Percentiles rank a stretch among this genome's conserved stretches.
phyloP scores from a whole-genome alignment of 192 early-diverging fungal genomes.

The Podila clonocystis region DNA sequence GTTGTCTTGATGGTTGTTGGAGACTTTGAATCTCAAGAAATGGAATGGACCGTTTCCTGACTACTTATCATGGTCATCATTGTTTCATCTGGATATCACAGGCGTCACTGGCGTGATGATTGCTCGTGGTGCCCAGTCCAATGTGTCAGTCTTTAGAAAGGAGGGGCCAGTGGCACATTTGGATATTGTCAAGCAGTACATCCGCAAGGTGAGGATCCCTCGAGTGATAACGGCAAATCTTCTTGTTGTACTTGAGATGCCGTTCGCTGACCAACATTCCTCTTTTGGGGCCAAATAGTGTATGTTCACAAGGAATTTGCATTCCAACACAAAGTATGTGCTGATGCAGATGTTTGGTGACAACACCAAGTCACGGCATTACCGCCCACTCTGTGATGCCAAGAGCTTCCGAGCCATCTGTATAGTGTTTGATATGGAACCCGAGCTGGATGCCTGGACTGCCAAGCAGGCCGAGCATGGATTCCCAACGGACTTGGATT shows the following conservation, averaged over 20 bases:
- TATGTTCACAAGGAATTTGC: constrained; percentile 75
- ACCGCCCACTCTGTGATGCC: constrained; percentile 53
- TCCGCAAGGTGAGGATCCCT: constrained; percentile 59
- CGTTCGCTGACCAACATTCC: not conserved
- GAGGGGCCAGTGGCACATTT: constrained; percentile 64
- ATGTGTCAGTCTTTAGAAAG: constrained; percentile 88
- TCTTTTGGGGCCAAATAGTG: constrained; percentile 47
- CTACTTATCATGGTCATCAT: not conserved
- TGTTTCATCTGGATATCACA: constrained; percentile 8
- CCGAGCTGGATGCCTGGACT: constrained; percentile 36
- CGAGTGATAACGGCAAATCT: not conserved
- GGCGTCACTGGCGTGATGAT: constrained; percentile 82
- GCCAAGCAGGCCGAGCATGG: constrained; percentile 24
- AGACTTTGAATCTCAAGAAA: too few relatives aligned
- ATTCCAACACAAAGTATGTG: constrained; percentile 91
- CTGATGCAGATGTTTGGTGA: constrained; percentile 85
- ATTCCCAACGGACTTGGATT: constrained; percentile 30
- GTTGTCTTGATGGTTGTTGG: too few relatives aligned
- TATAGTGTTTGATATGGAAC: constrained; percentile 35
- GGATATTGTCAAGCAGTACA: constrained; percentile 73
- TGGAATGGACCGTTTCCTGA: too few relatives aligned
- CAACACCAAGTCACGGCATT: constrained; percentile 61
- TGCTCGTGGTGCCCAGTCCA: constrained; percentile 86
- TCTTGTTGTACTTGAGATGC: not conserved
- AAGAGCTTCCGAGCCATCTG: constrained; percentile 67